Base-by-base conservation (phyloP, 163 green algal genomes). In the Scenedesmus sp. region DNA sequence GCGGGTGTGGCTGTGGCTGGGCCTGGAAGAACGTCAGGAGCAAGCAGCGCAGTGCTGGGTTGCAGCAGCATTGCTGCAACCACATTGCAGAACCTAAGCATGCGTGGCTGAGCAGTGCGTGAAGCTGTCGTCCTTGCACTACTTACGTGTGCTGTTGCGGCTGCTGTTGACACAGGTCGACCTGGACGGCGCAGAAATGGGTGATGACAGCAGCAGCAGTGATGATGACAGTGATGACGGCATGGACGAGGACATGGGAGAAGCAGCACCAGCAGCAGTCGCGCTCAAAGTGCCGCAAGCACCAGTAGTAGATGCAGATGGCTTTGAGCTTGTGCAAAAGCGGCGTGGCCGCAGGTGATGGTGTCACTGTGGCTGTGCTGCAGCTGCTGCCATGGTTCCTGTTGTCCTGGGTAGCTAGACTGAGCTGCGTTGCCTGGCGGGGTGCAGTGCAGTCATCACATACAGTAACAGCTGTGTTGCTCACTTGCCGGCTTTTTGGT, bases 241-340 rank as follows among this genome's bases (percentile, higher is more conserved):
- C 18, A 95, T 92, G 86, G 93, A 96, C 42, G 87, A 91, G 68
- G 94, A 95, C 43, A 94, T 93, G 81, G 82, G 33, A n/a, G 84
- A 65, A 61, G 81, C 81, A 46, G 83, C 79, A 88, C 76, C 78
- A 43, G 46, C 24, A 59, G 76, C 72, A 42, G 91, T 70, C 15
- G 53, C 81, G 6, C 81, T 85, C 10, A 73, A 92, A 16, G 37
- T 44, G 24, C 65, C n/a, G 53, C 88, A 87, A 30, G 90, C 42
- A 26, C 96, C 96, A 3, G 76, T 97, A 1, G 93, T 97, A 53
- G 95, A 97, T 85, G 94, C 94, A 35, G 96, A 97, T 85, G 96
- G 96, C 7, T 97, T 97, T 90, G 87, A 93, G 20, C 70, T 96
- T 49, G 96, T 97, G 68, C 95, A 97, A 81, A 91, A 92, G 40